phyloP scores from a whole-genome alignment of 176 grass and related monocot species.

The Hsuehochloa calcarea region DNA sequence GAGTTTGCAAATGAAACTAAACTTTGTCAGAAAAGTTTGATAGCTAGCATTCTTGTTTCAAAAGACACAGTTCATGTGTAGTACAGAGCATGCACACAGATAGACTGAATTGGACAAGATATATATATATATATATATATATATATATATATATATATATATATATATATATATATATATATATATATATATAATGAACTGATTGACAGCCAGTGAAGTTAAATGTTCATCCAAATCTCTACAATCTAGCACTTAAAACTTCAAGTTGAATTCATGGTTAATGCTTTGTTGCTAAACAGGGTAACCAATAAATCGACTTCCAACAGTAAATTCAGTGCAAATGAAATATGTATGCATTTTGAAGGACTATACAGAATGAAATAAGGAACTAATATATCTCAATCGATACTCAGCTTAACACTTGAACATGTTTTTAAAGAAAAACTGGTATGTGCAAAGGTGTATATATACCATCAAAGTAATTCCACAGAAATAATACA shows the following conservation, averaged over 20 bases:
- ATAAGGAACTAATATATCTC: neutral
- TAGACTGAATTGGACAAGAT: neutral
- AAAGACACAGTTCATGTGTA: neutral
- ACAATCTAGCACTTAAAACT: neutral
- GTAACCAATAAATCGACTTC: neutral
- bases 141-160: neutral
- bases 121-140: neutral
- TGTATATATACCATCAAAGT: neutral
- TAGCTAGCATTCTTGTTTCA: neutral
- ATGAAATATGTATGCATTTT: neutral
- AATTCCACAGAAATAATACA: neutral
- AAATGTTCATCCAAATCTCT: neutral
- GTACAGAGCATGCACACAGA: neutral
- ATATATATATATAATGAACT: neutral
- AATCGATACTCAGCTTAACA: neutral
- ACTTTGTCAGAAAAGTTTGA: neutral
- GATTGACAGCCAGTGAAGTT: neutral
- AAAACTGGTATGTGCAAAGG: neutral
- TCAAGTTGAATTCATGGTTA: neutral
- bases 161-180: neutral
- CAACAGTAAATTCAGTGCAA: neutral
- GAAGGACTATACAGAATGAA: neutral
- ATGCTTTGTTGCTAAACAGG: neutral
- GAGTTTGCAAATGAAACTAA: neutral
- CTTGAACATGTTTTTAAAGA: neutral